Percentiles rank a stretch among this genome's conserved stretches.
Conservation (phyloP, 768 basidiomycete genomes). For the Termitomyces sp. region DNA sequence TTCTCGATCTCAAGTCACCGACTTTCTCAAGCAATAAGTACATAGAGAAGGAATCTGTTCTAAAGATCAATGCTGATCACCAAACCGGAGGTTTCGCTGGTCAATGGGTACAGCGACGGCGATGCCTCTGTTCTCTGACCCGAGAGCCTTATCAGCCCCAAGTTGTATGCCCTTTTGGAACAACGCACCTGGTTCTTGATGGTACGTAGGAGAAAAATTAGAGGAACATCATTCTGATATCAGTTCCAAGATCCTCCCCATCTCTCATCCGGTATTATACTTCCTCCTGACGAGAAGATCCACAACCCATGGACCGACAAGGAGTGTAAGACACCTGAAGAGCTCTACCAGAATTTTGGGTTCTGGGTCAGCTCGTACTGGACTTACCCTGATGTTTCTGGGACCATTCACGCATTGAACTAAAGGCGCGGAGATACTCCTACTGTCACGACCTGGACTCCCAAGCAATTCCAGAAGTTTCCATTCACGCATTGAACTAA, state of each 20-base stretch:
- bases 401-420: conserved; percentile 18
- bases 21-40: too few species aligned
- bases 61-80: conserved; percentile 21
- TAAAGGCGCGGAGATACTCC: conserved; percentile 12
- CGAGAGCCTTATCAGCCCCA: conserved; percentile 17
- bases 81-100: conserved; percentile 36
- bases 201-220: conserved; percentile 19
- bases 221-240: neutral
- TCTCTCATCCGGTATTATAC: conserved; percentile 23
- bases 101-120: conserved; percentile 28
- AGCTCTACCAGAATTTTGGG: conserved; percentile 19
- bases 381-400: conserved; percentile 15
- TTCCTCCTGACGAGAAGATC: conserved; percentile 15
- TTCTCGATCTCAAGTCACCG: too few species aligned
- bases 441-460: conserved; percentile 19
- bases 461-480: conserved; percentile 16
- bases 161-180: conserved; percentile 21
- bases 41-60: conserved; percentile 22
- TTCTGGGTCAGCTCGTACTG: conserved; percentile 28
- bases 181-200: conserved; percentile 28
- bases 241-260: too few species aligned
- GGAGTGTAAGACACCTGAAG: conserved; percentile 19
- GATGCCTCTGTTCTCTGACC: conserved; percentile 26
- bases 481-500: too few species aligned
- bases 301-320: conserved; percentile 22